These are phyloP conservation scores for Komagataella populi DNA, from an alignment of 805 yeast species.

Conservation along the genomic window DNA sequence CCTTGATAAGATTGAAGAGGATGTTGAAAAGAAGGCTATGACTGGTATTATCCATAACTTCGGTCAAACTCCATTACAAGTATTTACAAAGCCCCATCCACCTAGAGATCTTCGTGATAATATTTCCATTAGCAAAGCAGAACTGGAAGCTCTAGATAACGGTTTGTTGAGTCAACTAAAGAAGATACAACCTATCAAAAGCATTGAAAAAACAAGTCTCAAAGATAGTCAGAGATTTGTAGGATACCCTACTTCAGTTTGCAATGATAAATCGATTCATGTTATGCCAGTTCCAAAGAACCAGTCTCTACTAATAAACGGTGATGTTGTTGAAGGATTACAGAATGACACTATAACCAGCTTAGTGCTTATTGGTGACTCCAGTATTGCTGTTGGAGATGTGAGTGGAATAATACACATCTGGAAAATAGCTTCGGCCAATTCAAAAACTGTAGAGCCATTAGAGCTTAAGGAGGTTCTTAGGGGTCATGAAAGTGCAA, in stretches of 20 bases:
- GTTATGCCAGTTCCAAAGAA: background rate
- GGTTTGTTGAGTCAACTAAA: background rate
- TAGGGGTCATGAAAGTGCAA: conserved; percentile 41
- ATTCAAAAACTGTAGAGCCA: conserved; percentile 7
- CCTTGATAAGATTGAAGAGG: conserved; percentile 60
- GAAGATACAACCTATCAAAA: background rate
- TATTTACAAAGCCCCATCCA: conserved; percentile 61
- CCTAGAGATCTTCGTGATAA: conserved; percentile 16
- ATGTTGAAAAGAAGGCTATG: conserved; percentile 58
- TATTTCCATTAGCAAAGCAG: background rate
- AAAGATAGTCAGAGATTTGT: conserved; percentile 2
- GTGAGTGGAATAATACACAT: conserved; percentile 47
- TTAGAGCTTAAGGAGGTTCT: conserved; percentile 29
- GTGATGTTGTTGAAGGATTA: conserved; percentile 26
- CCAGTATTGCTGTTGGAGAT: conserved; percentile 33
- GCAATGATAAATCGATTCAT: background rate
- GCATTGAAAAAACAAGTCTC: conserved; percentile 4
- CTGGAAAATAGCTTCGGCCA: conserved; percentile 23
- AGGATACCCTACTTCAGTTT: background rate
- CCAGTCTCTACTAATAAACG: conserved; percentile 21
- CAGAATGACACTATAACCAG: conserved; percentile 24
- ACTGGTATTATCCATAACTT: conserved; percentile 83
- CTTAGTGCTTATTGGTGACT: conserved; percentile 26
- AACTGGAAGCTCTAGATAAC: background rate
- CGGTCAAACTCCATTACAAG: conserved; percentile 78